Evolutionary conservation across 352 stramenopile species (phyloP).

Genomic region (Globisporangium canariense): DNA sequence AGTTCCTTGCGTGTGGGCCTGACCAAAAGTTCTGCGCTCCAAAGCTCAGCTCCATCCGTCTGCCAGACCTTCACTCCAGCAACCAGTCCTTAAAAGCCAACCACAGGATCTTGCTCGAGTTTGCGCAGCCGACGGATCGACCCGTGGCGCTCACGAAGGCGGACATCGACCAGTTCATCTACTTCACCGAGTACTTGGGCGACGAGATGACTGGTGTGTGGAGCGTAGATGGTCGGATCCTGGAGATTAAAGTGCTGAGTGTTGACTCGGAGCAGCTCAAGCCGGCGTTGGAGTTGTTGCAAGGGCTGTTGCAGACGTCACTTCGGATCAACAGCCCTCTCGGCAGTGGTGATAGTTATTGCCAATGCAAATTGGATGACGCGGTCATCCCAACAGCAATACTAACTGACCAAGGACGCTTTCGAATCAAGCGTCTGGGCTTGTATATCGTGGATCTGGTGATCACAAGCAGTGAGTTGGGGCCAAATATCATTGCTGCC

Average conservation of each 20-base stretch:
- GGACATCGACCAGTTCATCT: conserved; percentile 41
- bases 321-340: conserved; percentile 7
- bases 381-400: background rate
- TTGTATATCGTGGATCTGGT: conserved; percentile 29
- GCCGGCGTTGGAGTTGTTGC: conserved; percentile 40
- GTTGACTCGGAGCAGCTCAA: conserved; percentile 35
- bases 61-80: conserved; percentile 32
- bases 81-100: conserved; percentile 28
- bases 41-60: conserved; percentile 43
- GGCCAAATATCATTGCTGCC: background rate
- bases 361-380: background rate
- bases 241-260: conserved; percentile 39
- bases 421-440: conserved; percentile 39
- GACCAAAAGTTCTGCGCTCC: conserved; percentile 51
- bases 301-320: conserved; percentile 33
- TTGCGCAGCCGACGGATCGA: conserved; percentile 48
- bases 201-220: conserved; percentile 38
- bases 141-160: conserved; percentile 27
- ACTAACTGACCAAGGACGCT: conserved; percentile 9
- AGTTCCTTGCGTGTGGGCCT: conserved; percentile 40
- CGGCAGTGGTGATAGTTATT: background rate
- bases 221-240: conserved; percentile 31
- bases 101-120: conserved; percentile 53
- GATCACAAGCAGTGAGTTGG: background rate
- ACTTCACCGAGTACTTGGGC: conserved; percentile 58